phyloP scores from a whole-genome alignment of 2,329 filamentous ascomycete genomes.

The Colletotrichum aenigma region DNA sequence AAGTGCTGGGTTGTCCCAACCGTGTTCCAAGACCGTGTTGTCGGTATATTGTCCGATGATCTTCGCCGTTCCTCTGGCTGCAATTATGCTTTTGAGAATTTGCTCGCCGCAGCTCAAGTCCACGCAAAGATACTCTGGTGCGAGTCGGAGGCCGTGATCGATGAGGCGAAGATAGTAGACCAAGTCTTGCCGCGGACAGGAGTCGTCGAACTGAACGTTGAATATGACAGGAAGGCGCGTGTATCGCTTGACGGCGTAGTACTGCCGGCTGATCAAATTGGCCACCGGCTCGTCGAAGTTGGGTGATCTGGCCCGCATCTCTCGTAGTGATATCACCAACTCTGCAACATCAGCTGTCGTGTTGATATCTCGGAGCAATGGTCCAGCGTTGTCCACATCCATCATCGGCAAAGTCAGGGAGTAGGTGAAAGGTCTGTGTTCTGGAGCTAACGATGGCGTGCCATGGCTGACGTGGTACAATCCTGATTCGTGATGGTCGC shows the following conservation, averaged over 20 bases:
- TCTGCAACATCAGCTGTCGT: conserved; percentile 72
- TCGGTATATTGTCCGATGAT: conserved; percentile 63
- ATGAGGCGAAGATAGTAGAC: conserved; percentile 54
- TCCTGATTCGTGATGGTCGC: conserved; percentile 50
- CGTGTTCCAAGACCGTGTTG: conserved; percentile 36
- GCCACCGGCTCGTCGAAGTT: conserved; percentile 39
- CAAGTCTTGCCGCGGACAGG: background rate
- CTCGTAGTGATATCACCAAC: conserved; percentile 45
- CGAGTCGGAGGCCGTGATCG: conserved; percentile 63
- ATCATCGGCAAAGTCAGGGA: conserved; percentile 66
- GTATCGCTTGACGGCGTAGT: conserved; percentile 64
- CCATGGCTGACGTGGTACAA: conserved; percentile 66
- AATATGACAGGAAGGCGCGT: conserved; percentile 25
- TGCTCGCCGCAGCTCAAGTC: conserved; percentile 62
- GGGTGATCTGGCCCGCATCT: conserved; percentile 26
- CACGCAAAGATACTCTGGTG: conserved; percentile 66
- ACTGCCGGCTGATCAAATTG: conserved; percentile 55
- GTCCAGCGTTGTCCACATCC: conserved; percentile 53
- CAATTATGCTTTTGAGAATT: conserved; percentile 53
- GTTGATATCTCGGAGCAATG: conserved; percentile 68
- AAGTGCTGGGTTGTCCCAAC: conserved; percentile 63
- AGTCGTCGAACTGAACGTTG: background rate
- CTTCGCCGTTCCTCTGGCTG: conserved; percentile 58
- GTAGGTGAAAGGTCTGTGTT: conserved; percentile 68
- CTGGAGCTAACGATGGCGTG: conserved; percentile 59